Percentiles rank a stretch among this genome's conserved stretches.
phyloP scores from a whole-genome alignment of 202 grass and related monocot genomes.

The Elaeis oleifera region DNA sequence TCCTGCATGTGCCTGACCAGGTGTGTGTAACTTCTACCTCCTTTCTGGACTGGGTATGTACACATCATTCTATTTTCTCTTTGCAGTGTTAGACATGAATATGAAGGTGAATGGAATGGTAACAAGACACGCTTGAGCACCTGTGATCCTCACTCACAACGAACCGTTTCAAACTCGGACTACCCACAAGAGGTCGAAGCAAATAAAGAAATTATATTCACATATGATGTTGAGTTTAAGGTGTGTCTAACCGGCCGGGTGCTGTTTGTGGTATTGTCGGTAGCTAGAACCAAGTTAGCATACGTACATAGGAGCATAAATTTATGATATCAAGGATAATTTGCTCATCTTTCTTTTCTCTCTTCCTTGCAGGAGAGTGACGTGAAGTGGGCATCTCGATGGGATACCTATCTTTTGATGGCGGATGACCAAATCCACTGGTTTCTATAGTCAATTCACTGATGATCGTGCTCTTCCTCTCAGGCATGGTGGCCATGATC shows the following conservation, averaged over 20 bases:
- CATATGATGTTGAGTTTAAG: conserved; percentile 83
- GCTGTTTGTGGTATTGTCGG: not conserved
- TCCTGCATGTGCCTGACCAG: too few species aligned
- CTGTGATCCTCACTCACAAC: conserved; percentile 89
- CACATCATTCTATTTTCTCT: conserved; percentile 11
- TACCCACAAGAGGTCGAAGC: conserved; percentile 78
- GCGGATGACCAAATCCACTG: conserved; percentile 92
- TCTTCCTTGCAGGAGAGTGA: conserved; percentile 68
- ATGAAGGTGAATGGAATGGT: conserved; percentile 69
- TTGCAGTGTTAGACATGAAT: conserved; percentile 82
- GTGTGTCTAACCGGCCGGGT: conserved; percentile 26
- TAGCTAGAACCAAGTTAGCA: not conserved
- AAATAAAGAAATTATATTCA: conserved; percentile 85
- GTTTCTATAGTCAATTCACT: conserved; percentile 97
- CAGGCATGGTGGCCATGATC: conserved; percentile 96
- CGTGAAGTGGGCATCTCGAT: conserved; percentile 92
- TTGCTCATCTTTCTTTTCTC: conserved; percentile 21
- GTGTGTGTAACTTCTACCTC: too few species aligned
- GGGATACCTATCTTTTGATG: conserved; percentile 90
- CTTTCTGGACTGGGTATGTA: too few species aligned
- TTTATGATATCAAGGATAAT: not conserved
- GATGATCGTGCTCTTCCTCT: conserved; percentile 94
- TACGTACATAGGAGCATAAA: conserved; percentile 2
- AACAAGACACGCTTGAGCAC: conserved; percentile 69
- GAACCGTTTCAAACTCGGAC: conserved; percentile 57